These are phyloP conservation scores for Sesbania bispinosa DNA, from an alignment of 306 rosid species.

Conservation along the genomic window DNA sequence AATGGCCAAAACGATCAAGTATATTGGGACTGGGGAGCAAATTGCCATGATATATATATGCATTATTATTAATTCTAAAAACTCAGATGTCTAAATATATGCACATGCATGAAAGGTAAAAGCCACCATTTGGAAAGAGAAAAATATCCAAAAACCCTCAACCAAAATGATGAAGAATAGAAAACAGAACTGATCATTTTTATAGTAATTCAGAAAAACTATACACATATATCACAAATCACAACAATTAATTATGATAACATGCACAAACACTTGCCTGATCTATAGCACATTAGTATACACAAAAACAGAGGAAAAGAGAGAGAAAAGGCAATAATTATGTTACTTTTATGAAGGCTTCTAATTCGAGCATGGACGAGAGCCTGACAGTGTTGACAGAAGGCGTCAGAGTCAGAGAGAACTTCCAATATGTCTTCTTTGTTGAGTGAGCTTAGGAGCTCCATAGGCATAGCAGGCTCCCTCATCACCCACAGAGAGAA, in stretches of 20 bases:
- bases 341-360: constrained; percentile 15
- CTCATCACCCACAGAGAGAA: no score
- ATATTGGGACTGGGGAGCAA: background rate
- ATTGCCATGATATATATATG: background rate
- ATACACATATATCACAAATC: background rate
- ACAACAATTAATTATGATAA: background rate
- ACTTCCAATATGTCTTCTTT: constrained; percentile 34
- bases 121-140: background rate
- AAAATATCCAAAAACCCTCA: background rate
- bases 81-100: background rate
- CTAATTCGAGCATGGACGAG: constrained; percentile 21
- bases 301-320: no score
- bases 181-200: background rate
- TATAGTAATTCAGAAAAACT: no score
- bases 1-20: background rate
- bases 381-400: constrained; percentile 37
- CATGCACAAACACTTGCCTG: background rate
- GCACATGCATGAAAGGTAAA: background rate
- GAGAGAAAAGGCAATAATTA: background rate
- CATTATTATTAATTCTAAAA: background rate
- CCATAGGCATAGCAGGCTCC: background rate
- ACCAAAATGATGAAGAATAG: background rate
- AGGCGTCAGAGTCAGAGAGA: constrained; percentile 31
- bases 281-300: background rate
- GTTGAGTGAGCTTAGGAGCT: constrained; percentile 2